phyloP scores from a whole-genome alignment of 164 flowering plant genomes.

The Echeveria elegans region DNA sequence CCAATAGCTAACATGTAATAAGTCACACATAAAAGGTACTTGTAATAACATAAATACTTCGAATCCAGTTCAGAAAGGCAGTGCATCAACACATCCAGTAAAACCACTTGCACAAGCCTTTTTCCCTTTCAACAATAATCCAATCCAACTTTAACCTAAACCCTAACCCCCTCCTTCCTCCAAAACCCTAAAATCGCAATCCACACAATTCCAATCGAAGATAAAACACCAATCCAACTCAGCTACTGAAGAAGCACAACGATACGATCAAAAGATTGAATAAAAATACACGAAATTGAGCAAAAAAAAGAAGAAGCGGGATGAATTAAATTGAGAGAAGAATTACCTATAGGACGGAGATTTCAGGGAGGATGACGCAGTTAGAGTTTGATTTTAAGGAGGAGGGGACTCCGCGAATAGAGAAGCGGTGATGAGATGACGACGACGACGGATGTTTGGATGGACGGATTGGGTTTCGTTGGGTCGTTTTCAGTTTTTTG shows the following conservation, averaged over 20 bases:
- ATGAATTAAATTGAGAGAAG: no score
- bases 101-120: slow-evolving; percentile 1
- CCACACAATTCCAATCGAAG: not conserved
- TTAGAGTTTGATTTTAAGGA: not conserved
- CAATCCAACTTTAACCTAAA: not conserved
- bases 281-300: no score
- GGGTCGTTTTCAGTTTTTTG: no score
- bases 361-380: no score
- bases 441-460: no score
- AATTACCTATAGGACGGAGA: not conserved
- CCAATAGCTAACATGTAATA: not conserved
- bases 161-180: not conserved
- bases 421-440: not conserved
- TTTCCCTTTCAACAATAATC: not conserved
- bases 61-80: not conserved
- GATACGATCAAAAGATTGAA: no score
- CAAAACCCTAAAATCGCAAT: not conserved
- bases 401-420: not conserved
- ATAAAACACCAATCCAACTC: no score
- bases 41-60: not conserved
- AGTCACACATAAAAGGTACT: not conserved
- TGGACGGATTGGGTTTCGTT: no score
- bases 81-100: not conserved
- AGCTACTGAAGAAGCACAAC: no score
- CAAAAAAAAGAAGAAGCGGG: not conserved